These are phyloP conservation scores for Lactarius hengduanensis DNA, from an alignment of 768 basidiomycete species.

Conservation along the genomic window DNA sequence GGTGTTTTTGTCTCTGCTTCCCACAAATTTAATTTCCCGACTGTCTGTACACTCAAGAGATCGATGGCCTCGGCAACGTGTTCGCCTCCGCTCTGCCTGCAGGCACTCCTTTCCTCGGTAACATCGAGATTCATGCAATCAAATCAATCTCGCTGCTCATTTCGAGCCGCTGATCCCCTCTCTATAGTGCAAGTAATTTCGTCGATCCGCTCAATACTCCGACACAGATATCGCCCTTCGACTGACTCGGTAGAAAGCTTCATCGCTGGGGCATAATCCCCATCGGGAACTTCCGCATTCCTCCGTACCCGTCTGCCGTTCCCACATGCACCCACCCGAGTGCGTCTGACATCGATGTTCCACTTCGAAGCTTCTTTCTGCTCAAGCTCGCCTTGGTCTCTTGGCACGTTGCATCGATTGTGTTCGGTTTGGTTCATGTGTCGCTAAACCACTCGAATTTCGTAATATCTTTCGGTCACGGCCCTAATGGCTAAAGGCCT, in stretches of 20 bases:
- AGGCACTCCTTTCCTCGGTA: background rate
- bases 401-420: background rate
- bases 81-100: slow-evolving; percentile 15
- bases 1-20: background rate
- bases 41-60: background rate
- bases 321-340: background rate
- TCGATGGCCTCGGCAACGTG: slow-evolving; percentile 24
- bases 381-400: background rate
- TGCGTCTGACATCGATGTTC: background rate
- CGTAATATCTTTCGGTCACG: background rate
- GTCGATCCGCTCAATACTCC: background rate
- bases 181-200: background rate
- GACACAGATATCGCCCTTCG: background rate
- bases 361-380: background rate
- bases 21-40: background rate
- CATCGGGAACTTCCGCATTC: background rate
- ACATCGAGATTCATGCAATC: background rate
- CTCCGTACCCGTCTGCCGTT: background rate
- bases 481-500: background rate
- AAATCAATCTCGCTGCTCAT: background rate
- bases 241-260: background rate
- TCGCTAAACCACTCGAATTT: background rate
- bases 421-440: background rate
- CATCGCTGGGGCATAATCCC: background rate
- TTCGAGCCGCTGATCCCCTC: background rate